Base-by-base conservation (phyloP, 805 yeast genomes). In the Candida alai region DNA sequence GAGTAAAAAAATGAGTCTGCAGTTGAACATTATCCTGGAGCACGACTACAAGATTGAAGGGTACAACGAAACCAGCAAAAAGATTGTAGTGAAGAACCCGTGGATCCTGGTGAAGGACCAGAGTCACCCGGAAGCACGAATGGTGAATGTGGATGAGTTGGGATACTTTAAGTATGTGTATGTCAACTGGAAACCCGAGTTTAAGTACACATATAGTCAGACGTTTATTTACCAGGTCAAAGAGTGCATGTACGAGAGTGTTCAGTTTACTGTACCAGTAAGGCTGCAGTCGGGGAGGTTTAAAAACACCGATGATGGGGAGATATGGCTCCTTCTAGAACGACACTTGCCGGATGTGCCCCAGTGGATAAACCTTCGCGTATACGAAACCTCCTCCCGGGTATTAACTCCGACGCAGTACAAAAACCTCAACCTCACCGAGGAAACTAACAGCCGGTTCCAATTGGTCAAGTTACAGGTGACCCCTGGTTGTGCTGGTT, bases 41-140 rank as follows among this genome's bases (percentile, higher is more conserved):
- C 96, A 87, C 55, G 96, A 87, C 54, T 87, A 85, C 50, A 68
- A 84, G 0, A 59, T 86, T 0, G 37, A 60, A 5, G 46, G 56
- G 15, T 28, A 19, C 12, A 14, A 6, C 2, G n/a, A 25, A 3
- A 22, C 27, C 2, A 19, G 30, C 10, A 18, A 33, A 3, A 26
- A 32, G 10, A 24, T 54, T 2, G 20, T 27, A 0, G 31, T 65
- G 14, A 60, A 55, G 30, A 66, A 66, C 33, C 70, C 71, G 5
- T 66, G 71, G 73, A 41, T 52, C 6, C n/a, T n/a, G n/a, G n/a
- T n/a, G n/a, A n/a, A n/a, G n/a, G n/a, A n/a, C n/a, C 49, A 45
- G 13, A 30, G 32, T 10, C 28, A 30, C 11, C 22, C 22, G 5
- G 37, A 39, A 6, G 38, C 41, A 11, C 42, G 61, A 25, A 36